Percentiles rank a stretch among this genome's conserved stretches.
Evolutionary conservation across 495 filamentous ascomycete species (phyloP).

Genomic region (Hypoxylon intermedium): DNA sequence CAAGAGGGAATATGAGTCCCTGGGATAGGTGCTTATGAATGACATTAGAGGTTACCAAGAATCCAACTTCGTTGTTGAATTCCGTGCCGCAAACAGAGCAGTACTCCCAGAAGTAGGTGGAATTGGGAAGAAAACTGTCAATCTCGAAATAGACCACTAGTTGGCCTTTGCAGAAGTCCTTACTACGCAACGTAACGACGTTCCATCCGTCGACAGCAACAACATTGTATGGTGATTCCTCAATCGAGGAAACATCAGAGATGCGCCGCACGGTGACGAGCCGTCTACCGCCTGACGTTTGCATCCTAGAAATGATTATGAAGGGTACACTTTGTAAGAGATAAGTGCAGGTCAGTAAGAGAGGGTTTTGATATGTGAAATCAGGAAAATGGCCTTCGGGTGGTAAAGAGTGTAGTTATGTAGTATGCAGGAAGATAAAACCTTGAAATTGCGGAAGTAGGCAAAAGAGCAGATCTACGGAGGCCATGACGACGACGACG

Average conservation of each 20-base stretch:
- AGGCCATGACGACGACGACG: too few relatives aligned
- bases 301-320: background rate
- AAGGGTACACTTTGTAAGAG: too few relatives aligned
- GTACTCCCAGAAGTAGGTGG: conserved; percentile 19
- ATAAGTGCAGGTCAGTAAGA: too few relatives aligned
- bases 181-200: background rate
- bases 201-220: conserved; percentile 2
- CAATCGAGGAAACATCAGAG: background rate
- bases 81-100: background rate
- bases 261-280: background rate
- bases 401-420: too few relatives aligned
- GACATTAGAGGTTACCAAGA: conserved; percentile 10
- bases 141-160: conserved; percentile 39
- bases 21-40: conserved; percentile 17
- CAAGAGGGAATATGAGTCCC: conserved; percentile 26
- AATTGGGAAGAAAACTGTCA: conserved; percentile 30
- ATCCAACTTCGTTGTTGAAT: conserved; percentile 16
- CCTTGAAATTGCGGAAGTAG: too few relatives aligned
- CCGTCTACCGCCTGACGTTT: background rate
- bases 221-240: background rate
- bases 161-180: conserved; percentile 14
- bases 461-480: too few relatives aligned
- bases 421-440: too few relatives aligned
- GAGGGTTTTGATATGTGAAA: too few relatives aligned
- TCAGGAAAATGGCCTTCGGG: too few relatives aligned